Conservation (phyloP, 78 protist genomes). For the Speleostelium caveatum region DNA sequence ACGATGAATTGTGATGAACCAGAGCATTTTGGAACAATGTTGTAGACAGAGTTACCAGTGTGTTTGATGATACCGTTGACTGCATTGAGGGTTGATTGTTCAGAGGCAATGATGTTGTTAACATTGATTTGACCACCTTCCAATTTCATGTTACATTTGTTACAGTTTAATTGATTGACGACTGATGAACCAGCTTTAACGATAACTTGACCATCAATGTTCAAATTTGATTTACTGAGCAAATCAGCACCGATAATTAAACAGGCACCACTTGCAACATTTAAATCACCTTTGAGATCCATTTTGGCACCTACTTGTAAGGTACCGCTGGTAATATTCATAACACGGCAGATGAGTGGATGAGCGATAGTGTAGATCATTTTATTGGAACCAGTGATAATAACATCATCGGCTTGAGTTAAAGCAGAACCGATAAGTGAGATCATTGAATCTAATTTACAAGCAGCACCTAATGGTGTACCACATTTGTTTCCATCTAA, state of each 20-base stretch:
- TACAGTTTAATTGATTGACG: neutral
- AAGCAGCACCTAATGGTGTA: neutral
- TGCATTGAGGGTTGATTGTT: neutral
- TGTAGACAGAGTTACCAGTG: constrained; percentile 40
- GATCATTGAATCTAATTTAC: constrained; percentile 40
- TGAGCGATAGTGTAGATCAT: constrained; percentile 4
- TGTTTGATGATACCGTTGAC: constrained; percentile 14
- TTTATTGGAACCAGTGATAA: constrained; percentile 31
- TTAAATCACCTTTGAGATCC: constrained; percentile 17
- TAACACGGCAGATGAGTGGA: constrained; percentile 39
- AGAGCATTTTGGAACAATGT: constrained; percentile 21
- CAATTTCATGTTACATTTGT: neutral
- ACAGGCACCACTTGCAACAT: constrained; percentile 10
- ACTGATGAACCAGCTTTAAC: constrained; percentile 10
- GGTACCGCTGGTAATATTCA: constrained; percentile 35
- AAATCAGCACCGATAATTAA: constrained; percentile 25
- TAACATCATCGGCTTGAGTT: constrained; percentile 27
- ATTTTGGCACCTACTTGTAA: constrained; percentile 9
- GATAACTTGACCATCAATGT: constrained; percentile 34
- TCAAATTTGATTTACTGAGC: neutral
- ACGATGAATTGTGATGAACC: constrained; percentile 27
- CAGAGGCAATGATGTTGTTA: constrained; percentile 4
- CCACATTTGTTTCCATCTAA: constrained; percentile 14
- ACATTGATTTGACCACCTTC: constrained; percentile 36
- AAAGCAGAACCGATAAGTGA: constrained; percentile 20